Evolutionary conservation across 768 basidiomycete species (phyloP).

Genomic region (Rhodocollybia butyracea): DNA sequence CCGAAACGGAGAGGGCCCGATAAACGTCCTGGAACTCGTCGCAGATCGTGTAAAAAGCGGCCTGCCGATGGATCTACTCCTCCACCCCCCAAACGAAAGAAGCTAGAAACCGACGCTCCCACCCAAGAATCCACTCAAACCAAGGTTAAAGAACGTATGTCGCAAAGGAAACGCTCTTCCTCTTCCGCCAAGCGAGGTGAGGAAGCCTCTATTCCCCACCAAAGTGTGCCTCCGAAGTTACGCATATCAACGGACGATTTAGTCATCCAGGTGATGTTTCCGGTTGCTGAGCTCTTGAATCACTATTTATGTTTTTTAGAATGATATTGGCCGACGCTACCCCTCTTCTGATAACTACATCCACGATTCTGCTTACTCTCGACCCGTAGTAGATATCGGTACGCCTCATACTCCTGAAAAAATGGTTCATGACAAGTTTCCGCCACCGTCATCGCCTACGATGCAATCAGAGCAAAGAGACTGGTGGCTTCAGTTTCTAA

Average conservation of each 20-base stretch:
- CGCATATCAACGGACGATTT: constrained; percentile 21
- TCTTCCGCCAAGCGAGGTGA: constrained; percentile 15
- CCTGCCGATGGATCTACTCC: constrained; percentile 49
- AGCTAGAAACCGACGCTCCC: constrained; percentile 26
- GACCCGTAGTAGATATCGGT: constrained; percentile 35
- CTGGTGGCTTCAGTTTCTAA: constrained; percentile 44
- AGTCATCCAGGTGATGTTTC: not conserved
- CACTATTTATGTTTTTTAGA: constrained; percentile 14
- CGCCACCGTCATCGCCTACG: constrained; percentile 29
- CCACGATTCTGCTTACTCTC: constrained; percentile 32
- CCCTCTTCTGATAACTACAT: constrained; percentile 26
- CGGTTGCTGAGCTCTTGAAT: not conserved
- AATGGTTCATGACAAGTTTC: constrained; percentile 28
- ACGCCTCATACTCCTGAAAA: constrained; percentile 29
- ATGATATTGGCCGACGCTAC: constrained; percentile 17
- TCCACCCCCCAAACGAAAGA: constrained; percentile 54
- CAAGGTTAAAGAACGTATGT: constrained; percentile 38
- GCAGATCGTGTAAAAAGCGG: constrained; percentile 83
- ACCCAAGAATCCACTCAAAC: constrained; percentile 28
- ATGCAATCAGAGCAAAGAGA: constrained; percentile 31
- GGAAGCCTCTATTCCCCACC: not conserved
- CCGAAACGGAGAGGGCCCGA: constrained; percentile 85
- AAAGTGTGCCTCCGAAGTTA: constrained; percentile 17
- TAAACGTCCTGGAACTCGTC: constrained; percentile 81
- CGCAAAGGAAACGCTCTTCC: constrained; percentile 20